Base-by-base conservation (phyloP, 768 basidiomycete genomes). In the Pisolithus orientalis region DNA sequence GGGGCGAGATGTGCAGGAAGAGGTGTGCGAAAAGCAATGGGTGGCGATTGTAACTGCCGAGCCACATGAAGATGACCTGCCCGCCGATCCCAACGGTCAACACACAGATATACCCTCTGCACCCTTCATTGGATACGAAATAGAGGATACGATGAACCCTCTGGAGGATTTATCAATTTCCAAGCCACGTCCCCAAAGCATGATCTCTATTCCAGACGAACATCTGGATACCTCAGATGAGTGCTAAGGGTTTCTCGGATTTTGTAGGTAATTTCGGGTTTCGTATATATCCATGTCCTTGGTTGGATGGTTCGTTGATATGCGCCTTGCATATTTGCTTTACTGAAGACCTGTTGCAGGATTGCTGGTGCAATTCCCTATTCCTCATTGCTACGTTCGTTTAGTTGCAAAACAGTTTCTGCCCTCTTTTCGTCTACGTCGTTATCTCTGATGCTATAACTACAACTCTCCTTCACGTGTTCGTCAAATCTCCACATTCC, bases 121-220 rank as follows among this genome's bases (percentile, higher is more conserved):
- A 17, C 29, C 46, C 38, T 25, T 53, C 11, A 21, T 59, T 13
- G 74, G 64, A 14, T 64, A 71, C 50, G 80, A 84, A 29, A 71
- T 84, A 29, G 86, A 82, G 64, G 79, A 80, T 51, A 80, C 87
- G 49, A 80, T 89, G 54, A 80, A 76, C 59, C 73, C 87, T 58
- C 79, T 88, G 11, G 83, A 89, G 67, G 56, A 62, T 3, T 31
- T 48, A 25, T 42, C 58, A 10, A 61, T 73, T 1, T 59, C 68
- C 43, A 78, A 76, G 57, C 61, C 69, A 10, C 72, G 70, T 47
- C 72, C 72, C 21, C 66, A 67, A 51, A 77, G 71, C 64, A 73
- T 76, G 47, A 63, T 66, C 46, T 74, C 69, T 64, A 80, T 81
- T 55, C 79, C 80, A 45, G 79, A 80, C 55, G 78, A 80, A 45